These are phyloP conservation scores for Diaporthe vaccinii DNA, from an alignment of 2,329 filamentous ascomycete genomes.

Conservation along the genomic window DNA sequence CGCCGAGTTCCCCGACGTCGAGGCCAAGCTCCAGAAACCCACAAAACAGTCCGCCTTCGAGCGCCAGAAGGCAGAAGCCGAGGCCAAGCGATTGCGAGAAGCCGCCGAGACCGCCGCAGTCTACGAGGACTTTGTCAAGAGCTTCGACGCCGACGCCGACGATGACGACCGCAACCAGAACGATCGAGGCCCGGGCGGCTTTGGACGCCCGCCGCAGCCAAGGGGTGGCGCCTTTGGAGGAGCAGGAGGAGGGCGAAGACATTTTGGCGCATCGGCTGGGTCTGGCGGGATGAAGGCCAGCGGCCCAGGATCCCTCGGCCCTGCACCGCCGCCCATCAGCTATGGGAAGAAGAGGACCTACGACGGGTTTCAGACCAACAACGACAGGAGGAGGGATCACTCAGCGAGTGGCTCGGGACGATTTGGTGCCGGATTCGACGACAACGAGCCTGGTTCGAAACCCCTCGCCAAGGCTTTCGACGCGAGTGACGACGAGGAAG, in stretches of 20 bases:
- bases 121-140: slow-evolving; percentile 89
- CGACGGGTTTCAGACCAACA: slow-evolving; percentile 58
- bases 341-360: slow-evolving; percentile 69
- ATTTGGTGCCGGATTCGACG: slow-evolving; percentile 56
- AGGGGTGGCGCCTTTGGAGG: slow-evolving; percentile 41
- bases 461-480: slow-evolving; percentile 80
- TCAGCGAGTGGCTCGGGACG: slow-evolving; percentile 49
- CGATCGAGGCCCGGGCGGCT: slow-evolving; percentile 28
- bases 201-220: slow-evolving; percentile 40
- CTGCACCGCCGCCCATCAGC: slow-evolving; percentile 62
- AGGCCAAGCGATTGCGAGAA: slow-evolving; percentile 87
- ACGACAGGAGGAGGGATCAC: slow-evolving; percentile 49
- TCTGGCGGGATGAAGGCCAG: slow-evolving; percentile 64
- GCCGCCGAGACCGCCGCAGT: slow-evolving; percentile 89
- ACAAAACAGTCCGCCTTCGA: slow-evolving; percentile 91
- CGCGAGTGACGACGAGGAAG: slow-evolving; percentile 72
- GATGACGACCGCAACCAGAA: slow-evolving; percentile 51
- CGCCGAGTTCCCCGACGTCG: slow-evolving; percentile 77
- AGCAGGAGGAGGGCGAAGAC: slow-evolving; percentile 60
- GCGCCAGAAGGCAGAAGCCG: slow-evolving; percentile 87
- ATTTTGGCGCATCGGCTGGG: slow-evolving; percentile 72
- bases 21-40: slow-evolving; percentile 83
- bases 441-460: slow-evolving; percentile 47
- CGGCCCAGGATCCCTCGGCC: slow-evolving; percentile 74
- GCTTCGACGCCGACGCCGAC: slow-evolving; percentile 74